Conservation (phyloP, 2,329 filamentous ascomycete species). For the Aspergillus sclerotialis region DNA sequence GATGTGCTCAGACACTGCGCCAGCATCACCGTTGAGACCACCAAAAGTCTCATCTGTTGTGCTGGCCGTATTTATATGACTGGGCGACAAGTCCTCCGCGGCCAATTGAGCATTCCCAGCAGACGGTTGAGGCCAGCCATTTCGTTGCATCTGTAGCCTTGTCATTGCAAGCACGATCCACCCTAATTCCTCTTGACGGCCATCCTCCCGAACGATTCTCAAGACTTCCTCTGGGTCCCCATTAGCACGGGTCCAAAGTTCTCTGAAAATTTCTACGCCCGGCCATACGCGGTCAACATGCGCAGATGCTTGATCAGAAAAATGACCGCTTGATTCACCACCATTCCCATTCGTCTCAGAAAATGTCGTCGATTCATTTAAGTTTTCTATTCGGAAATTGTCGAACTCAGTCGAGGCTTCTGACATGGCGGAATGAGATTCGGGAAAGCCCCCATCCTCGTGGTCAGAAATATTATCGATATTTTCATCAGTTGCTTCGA, state of each 20-base stretch:
- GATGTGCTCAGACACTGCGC: neutral
- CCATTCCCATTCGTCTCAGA: slow-evolving; percentile 5
- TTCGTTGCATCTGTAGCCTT: slow-evolving; percentile 14
- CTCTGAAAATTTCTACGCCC: slow-evolving; percentile 43
- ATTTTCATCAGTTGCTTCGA: slow-evolving; percentile 5
- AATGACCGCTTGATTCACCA: slow-evolving; percentile 4
- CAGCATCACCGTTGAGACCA: neutral
- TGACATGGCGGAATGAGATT: slow-evolving; percentile 7
- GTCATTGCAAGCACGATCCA: slow-evolving; percentile 54
- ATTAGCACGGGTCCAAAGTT: slow-evolving; percentile 53
- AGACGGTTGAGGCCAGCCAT: slow-evolving; percentile 2
- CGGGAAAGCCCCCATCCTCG: slow-evolving; percentile 5
- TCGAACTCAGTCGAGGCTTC: neutral
- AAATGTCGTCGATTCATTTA: slow-evolving; percentile 1
- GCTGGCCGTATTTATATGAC: neutral
- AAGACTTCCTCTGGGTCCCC: slow-evolving; percentile 55
- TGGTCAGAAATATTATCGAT: slow-evolving; percentile 6
- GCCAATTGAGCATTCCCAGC: slow-evolving; percentile 1
- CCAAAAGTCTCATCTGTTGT: no score
- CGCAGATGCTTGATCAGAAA: slow-evolving; percentile 4
- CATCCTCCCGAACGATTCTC: slow-evolving; percentile 55
- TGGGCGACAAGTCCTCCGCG: neutral
- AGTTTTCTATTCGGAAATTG: slow-evolving; percentile 1
- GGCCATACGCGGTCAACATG: slow-evolving; percentile 11
- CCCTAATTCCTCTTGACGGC: slow-evolving; percentile 51